Evolutionary conservation across 2,329 filamentous ascomycete genomes (phyloP), one percentile per base, ranked within the genome.

Genomic region (Scleromitrula shiraiana): DNA sequence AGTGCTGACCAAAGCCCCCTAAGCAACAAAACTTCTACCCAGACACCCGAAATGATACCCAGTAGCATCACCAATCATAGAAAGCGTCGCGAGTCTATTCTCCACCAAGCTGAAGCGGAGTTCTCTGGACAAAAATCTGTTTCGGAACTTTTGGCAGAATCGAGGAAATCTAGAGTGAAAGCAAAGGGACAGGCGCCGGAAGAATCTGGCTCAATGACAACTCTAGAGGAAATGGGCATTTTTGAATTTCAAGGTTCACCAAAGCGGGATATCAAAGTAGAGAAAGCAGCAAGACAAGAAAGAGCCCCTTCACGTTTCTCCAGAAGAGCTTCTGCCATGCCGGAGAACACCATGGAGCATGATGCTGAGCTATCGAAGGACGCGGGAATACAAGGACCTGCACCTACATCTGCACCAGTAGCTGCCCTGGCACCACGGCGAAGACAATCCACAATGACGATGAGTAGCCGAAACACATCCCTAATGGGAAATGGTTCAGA

Each of bases 1-100:
- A 54, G 54, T 20, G 41, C 59, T 7, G 60, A 62, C 10, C 58
- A 59, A n/a, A 64, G 63, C 27, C 62, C 63, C 2, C 53, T 65
- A 14, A 53, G 54, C 33, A 50, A 53, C 20, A 64, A 64, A 50
- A 53, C 15, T 17, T 29, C 47, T 40, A 30, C 49, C 6, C 35
- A 52, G 1, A 47, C 46, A 9, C 26, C 51, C 4, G 56, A 60
- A 12, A 41, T 48, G 12, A 26, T 61, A 26, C 56, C 58, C 2
- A 59, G 54, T 36, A 59, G 53, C 35, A 59, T 61, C 19, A 59
- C 59, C 27, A 61, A 58, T 2, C 63, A 65, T 24, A 46, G 63
- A 42, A 62, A 58, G 37, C 56, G 62, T 12, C 57, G 61, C 5
- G 62, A 62, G 38, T 64, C 62, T 3, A 53, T 61, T 36, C 36